Evolutionary conservation across 179 eudicot species (phyloP), one percentile per base, ranked within the genome.

Genomic region (Amaranthus tricolor): DNA sequence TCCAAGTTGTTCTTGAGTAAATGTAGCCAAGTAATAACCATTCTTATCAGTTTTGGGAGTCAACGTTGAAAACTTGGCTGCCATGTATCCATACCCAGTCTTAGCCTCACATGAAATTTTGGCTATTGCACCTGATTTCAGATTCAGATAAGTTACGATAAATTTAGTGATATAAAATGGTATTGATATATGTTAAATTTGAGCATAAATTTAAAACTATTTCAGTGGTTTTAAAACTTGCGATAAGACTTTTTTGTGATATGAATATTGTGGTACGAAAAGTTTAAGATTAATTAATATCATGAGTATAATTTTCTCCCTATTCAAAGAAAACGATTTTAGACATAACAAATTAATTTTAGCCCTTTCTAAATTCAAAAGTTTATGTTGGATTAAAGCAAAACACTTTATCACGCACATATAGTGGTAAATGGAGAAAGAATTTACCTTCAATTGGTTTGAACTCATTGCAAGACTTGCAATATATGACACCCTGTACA

Each of bases 21-120:
- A 80, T 56, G 82, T 80, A 15, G 78, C 82, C 20, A 80, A 51
- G 62, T 70, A 80, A 63, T 75, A 80, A 44, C 82, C 82, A 51
- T 75, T 80, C 20, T 70, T 71, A 17, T 80, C 79, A 10, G 79
- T 75, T 66, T 80, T 66, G 0, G 82, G 79, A 19, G 79, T 75
- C 50, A 63, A 6, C 48, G 19, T 70, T 5, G 82, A 75, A 72
- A 75, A 80, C 15, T 48, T 70, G 0, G 69, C 51, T 24, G 40
- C 17, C 44, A 58, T 76, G 62, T 68, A 19, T 59, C 73, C 74
- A 49, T 74, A 31, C 9, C 62, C 14, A 14, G 47, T 48, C 76
- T 80, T 56, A 40, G 72, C 52, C 66, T 70, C 65, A 58, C 82
- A 80, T 19, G 76, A 48, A 31, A 80, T 65, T 65, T 71, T 75